Evolutionary conservation across 2,329 filamentous ascomycete species (phyloP), one percentile per base, ranked within the genome.

Genomic region (Neoarthrinium moseri): DNA sequence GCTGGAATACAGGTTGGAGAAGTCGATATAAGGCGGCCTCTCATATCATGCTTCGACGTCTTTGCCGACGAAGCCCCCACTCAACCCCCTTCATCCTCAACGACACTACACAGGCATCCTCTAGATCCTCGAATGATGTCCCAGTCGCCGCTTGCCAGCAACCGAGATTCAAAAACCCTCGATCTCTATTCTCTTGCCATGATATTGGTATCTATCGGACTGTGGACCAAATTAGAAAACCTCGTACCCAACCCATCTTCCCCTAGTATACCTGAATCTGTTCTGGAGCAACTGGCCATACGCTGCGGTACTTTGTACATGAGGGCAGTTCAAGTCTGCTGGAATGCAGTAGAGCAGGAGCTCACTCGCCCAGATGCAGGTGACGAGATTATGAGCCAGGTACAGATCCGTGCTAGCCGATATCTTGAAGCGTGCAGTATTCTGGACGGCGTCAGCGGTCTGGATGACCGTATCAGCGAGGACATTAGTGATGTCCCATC

Each of bases 161-260:
- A 73, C 5, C 70, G 75, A 1, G 79, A 83, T 45, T 77, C 76
- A 32, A 78, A 81, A 30, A 74, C 80, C 1, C 68, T 82, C 24
- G 88, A 91, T 50, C 68, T 91, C 2, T 90, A 90, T 60, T 84
- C 86, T 6, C 71, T 92, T 2, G 86, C 86, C 15, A 79, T 90
- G 68, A 69, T 90, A 4, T 73, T 92, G 1, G 71, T 91, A 3
- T 88, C 88, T 6, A 81, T 91, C 43, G 88, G 88, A 6, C 66
- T 91, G 7, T 92, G 88, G 88, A 81, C 79, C 4, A 83, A 81
- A 10, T 71, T 90, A 0, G 78, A 81, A 45, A 70, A 73, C 15
- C 66, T 83, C 0, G 69, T 74, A 1, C 63, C 74, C 0, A 66
- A 68, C 29, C 70, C 57, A 57, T 73, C 64, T 35, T 66, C 68